Evolutionary conservation across 2,329 filamentous ascomycete species (phyloP).

Genomic region (Alternaria angustiovoidea): DNA sequence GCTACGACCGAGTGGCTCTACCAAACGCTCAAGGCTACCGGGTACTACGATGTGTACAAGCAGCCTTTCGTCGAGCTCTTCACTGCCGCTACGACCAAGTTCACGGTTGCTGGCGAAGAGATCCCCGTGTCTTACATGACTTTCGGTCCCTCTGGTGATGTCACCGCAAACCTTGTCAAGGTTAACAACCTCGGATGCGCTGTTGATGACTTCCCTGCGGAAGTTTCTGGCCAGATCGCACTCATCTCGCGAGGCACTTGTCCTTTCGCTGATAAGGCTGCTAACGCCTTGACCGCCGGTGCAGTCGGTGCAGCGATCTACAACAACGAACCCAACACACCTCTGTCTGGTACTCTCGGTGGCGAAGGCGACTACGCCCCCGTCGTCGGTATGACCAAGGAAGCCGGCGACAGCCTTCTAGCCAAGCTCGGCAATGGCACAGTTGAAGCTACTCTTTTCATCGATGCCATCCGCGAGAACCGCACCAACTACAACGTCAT

Average conservation of each 20-base stretch:
- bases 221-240: conserved; percentile 68
- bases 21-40: conserved; percentile 38
- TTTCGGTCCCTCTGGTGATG: conserved; percentile 71
- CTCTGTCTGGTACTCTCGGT: conserved; percentile 72
- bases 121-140: conserved; percentile 43
- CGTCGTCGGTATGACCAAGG: conserved; percentile 71
- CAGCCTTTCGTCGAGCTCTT: conserved; percentile 48
- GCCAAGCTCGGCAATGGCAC: conserved; percentile 60
- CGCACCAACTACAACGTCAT: conserved; percentile 55
- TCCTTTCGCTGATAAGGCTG: conserved; percentile 73
- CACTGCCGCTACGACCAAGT: conserved; percentile 38
- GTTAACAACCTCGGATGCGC: conserved; percentile 71
- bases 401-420: conserved; percentile 65
- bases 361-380: conserved; percentile 64
- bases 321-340: conserved; percentile 68
- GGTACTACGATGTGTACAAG: conserved; percentile 47
- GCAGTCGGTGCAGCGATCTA: conserved; percentile 75
- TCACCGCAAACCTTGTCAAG: conserved; percentile 67
- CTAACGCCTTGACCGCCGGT: conserved; percentile 70
- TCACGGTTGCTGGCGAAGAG: conserved; percentile 34
- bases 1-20: conserved; percentile 45
- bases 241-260: conserved; percentile 73
- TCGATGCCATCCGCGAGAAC: conserved; percentile 57
- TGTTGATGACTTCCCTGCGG: conserved; percentile 65
- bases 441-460: conserved; percentile 44